phyloP scores from a whole-genome alignment of 495 filamentous ascomycete genomes.

The Halenospora varia region DNA sequence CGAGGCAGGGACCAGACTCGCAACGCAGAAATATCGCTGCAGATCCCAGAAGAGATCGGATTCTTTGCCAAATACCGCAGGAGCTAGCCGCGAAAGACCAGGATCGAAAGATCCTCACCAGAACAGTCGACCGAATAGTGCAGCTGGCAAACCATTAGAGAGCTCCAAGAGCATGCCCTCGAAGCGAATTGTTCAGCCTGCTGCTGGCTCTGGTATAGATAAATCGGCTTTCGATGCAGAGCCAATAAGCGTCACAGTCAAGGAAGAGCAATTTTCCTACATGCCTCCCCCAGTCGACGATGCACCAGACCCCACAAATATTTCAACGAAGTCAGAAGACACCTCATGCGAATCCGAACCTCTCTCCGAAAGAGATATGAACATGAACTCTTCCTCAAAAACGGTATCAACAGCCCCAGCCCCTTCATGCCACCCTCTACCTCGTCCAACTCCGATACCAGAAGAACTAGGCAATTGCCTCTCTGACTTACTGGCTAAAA shows the following conservation, averaged over 20 bases:
- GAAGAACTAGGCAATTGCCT: conserved; percentile 23
- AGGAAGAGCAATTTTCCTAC: conserved; percentile 19
- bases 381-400: conserved; percentile 23
- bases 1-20: conserved; percentile 44
- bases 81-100: neutral
- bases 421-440: conserved; percentile 18
- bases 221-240: conserved; percentile 5
- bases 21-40: conserved; percentile 36
- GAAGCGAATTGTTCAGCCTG: neutral
- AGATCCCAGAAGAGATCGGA: conserved; percentile 9
- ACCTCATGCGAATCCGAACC: conserved; percentile 18
- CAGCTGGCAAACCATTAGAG: neutral
- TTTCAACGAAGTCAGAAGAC: conserved; percentile 4
- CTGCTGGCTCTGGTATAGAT: conserved; percentile 1
- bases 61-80: conserved; percentile 1
- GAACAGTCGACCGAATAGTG: conserved; percentile 1
- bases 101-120: neutral
- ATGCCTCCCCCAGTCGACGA: conserved; percentile 25
- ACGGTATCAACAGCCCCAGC: conserved; percentile 26
- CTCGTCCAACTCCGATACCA: conserved; percentile 16
- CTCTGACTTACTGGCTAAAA: conserved; percentile 9
- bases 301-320: conserved; percentile 27
- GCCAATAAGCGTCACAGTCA: neutral
- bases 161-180: conserved; percentile 1
- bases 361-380: conserved; percentile 22